These are phyloP conservation scores for Somion occarium DNA, from an alignment of 1,284 basidiomycete genomes.

Conservation along the genomic window DNA sequence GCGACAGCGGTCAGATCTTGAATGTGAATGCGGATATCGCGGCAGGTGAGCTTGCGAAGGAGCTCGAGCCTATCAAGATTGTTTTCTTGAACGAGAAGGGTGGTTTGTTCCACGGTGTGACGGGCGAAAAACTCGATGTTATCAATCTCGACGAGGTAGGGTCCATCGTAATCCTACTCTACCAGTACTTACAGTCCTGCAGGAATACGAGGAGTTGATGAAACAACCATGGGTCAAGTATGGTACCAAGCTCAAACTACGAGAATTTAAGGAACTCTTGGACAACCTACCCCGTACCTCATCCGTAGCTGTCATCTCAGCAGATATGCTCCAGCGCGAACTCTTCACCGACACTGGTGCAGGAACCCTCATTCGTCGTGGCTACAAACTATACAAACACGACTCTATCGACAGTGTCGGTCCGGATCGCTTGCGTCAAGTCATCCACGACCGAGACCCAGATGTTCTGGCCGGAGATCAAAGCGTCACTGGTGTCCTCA, in stretches of 20 bases:
- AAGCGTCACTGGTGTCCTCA: conserved; percentile 88
- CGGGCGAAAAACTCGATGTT: conserved; percentile 89
- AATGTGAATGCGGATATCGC: conserved; percentile 98
- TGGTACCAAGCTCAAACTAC: conserved; percentile 98
- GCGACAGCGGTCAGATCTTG: conserved; percentile 87
- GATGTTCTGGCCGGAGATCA: conserved; percentile 83
- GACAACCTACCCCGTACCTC: conserved; percentile 98
- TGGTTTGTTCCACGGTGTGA: conserved; percentile 95
- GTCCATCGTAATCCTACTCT: conserved; percentile 6
- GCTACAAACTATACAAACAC: conserved; percentile 97
- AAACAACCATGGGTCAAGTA: conserved; percentile 99
- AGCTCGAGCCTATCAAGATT: conserved; percentile 97
- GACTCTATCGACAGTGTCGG: conserved; percentile 80
- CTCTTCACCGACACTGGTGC: conserved; percentile 98
- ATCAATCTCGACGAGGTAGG: conserved; percentile 96
- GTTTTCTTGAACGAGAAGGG: conserved; percentile 99
- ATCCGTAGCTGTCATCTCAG: conserved; percentile 96
- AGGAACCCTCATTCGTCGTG: conserved; percentile 94
- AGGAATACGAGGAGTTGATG: conserved; percentile 97
- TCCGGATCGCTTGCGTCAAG: conserved; percentile 88
- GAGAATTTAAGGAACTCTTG: conserved; percentile 98
- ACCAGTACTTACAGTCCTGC: conserved; percentile 10
- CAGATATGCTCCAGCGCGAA: conserved; percentile 93
- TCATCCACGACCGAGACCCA: conserved; percentile 92
- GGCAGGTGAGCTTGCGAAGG: conserved; percentile 93